phyloP scores from a whole-genome alignment of 1,284 basidiomycete genomes.

The Gastroboletus turbinatus region DNA sequence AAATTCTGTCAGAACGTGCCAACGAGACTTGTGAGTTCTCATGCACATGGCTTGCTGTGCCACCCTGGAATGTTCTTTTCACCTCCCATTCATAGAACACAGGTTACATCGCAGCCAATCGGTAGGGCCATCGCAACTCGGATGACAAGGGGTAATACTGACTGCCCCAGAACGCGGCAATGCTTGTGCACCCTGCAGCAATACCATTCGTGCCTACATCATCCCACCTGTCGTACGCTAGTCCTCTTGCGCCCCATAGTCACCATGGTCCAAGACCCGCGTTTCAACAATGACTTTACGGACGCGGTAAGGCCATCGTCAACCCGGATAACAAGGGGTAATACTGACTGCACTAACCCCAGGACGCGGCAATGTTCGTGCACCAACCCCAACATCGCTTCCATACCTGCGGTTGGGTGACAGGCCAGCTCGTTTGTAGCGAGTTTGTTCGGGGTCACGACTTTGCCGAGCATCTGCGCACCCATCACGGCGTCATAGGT shows the following conservation, averaged over 20 bases:
- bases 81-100: no score
- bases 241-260: background rate
- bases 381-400: constrained; percentile 2
- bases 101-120: no score
- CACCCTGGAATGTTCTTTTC: no score
- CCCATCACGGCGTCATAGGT: constrained; percentile 16
- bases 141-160: no score
- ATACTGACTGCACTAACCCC: constrained; percentile 5
- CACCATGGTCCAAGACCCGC: background rate
- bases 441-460: constrained; percentile 1
- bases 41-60: no score
- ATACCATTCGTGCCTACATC: constrained; percentile 1
- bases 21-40: no score
- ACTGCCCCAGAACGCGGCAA: no score
- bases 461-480: constrained; percentile 28
- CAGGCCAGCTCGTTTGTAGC: background rate
- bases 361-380: constrained; percentile 13
- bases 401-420: constrained; percentile 22
- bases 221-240: background rate
- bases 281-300: constrained; percentile 16
- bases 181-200: background rate
- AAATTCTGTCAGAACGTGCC: no score
- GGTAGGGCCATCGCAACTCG: no score
- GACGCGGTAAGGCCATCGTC: constrained; percentile 17
- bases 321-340: background rate